Conservation (phyloP, 2,329 filamentous ascomycete species). For the Phialophora expanda region DNA sequence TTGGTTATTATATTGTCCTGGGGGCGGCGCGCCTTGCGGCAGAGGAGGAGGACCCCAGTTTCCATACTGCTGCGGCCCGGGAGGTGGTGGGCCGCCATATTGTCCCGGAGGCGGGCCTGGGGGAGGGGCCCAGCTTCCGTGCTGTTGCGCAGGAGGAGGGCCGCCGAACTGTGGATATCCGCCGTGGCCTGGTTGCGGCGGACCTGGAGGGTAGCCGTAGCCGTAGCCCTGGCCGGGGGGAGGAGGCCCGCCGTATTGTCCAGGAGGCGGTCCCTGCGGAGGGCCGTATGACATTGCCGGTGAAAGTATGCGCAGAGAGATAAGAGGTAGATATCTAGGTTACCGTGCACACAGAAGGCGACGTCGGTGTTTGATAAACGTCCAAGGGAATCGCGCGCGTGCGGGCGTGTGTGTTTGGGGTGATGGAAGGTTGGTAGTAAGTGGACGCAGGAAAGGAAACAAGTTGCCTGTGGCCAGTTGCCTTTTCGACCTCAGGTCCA, state of each 20-base stretch:
- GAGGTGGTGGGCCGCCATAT: conserved; percentile 35
- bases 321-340: not conserved
- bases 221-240: conserved; percentile 39
- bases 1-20: conserved; percentile 34
- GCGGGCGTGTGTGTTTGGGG: not conserved
- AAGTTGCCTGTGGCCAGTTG: conserved; percentile 7
- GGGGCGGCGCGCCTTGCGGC: conserved; percentile 34
- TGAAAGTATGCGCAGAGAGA: not conserved
- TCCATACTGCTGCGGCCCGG: conserved; percentile 32
- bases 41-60: conserved; percentile 37
- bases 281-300: conserved; percentile 35
- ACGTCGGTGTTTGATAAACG: not conserved
- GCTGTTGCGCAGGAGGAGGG: conserved; percentile 16
- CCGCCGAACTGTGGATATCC: conserved; percentile 10
- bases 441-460: not conserved
- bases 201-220: conserved; percentile 33
- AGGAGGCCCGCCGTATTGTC: conserved; percentile 24
- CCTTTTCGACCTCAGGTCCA: not conserved
- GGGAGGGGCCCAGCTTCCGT: conserved; percentile 25
- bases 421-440: not conserved
- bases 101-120: conserved; percentile 43
- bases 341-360: not conserved
- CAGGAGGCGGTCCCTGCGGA: conserved; percentile 42
- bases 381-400: not conserved
- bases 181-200: conserved; percentile 25